Percentiles rank a stretch among this genome's conserved stretches.
Conservation (phyloP, 2,329 filamentous ascomycete species). For the Fusarium pseudograminearum region DNA sequence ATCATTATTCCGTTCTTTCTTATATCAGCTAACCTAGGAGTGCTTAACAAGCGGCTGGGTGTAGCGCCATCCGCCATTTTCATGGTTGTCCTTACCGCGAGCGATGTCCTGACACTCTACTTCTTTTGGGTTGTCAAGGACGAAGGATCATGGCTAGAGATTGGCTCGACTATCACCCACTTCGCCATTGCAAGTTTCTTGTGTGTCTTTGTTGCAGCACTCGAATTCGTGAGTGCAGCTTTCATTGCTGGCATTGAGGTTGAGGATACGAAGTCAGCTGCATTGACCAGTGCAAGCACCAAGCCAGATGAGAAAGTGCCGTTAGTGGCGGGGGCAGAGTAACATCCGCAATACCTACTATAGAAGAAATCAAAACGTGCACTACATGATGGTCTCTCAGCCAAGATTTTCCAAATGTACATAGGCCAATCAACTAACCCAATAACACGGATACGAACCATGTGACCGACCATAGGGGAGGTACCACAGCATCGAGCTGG, state of each 20-base stretch:
- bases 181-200: conserved; percentile 92
- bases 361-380: conserved; percentile 5
- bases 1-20: conserved; percentile 93
- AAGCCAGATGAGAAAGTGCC: conserved; percentile 35
- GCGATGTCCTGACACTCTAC: conserved; percentile 90
- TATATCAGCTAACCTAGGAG: conserved; percentile 92
- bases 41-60: conserved; percentile 85
- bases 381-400: conserved; percentile 6
- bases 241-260: conserved; percentile 86
- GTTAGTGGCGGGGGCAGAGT: conserved; percentile 11
- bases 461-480: conserved; percentile 16
- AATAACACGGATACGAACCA: conserved; percentile 5
- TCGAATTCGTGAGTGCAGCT: conserved; percentile 87
- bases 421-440: not conserved
- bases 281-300: conserved; percentile 11
- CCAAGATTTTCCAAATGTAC: not conserved
- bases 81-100: conserved; percentile 92
- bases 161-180: conserved; percentile 95
- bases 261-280: conserved; percentile 45
- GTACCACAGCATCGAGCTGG: conserved; percentile 5
- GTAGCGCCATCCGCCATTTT: conserved; percentile 91
- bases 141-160: conserved; percentile 97
- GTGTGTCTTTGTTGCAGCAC: conserved; percentile 87
- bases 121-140: conserved; percentile 99
- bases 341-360: not conserved